These are phyloP conservation scores for Penicillium freii DNA, from an alignment of 2,329 filamentous ascomycete species.

Conservation along the genomic window DNA sequence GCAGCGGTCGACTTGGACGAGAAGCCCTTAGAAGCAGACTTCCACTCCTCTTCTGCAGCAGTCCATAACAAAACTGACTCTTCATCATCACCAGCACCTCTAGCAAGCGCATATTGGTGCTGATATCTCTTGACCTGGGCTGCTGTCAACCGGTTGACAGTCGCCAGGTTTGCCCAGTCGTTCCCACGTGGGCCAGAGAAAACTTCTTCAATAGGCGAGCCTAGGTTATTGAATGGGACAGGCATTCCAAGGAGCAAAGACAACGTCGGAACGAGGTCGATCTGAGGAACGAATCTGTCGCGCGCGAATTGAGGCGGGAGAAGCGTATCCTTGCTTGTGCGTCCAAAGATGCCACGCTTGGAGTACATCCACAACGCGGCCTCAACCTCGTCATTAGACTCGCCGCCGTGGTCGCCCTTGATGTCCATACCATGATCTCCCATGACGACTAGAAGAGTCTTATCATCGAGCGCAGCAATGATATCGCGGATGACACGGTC, in stretches of 20 bases:
- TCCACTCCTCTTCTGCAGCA: constrained; percentile 56
- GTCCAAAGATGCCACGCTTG: constrained; percentile 78
- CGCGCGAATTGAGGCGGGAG: constrained; percentile 68
- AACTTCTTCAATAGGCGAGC: constrained; percentile 88
- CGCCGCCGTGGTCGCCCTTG: constrained; percentile 97
- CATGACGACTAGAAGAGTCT: constrained; percentile 90
- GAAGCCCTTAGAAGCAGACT: constrained; percentile 43
- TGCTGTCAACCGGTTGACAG: constrained; percentile 72
- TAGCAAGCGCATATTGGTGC: constrained; percentile 71
- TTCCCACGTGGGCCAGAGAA: constrained; percentile 70
- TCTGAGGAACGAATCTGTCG: constrained; percentile 71
- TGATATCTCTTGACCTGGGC: constrained; percentile 91
- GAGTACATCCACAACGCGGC: constrained; percentile 99
- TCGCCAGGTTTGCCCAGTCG: constrained; percentile 73
- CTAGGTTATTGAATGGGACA: constrained; percentile 94
- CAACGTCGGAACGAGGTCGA: constrained; percentile 91
- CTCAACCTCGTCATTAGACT: constrained; percentile 93
- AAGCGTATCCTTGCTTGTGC: constrained; percentile 60
- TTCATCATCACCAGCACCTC: constrained; percentile 63
- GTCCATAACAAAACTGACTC: constrained; percentile 60
- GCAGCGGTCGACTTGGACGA: constrained; percentile 40
- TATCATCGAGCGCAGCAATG: constrained; percentile 70
- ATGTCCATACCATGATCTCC: constrained; percentile 99
- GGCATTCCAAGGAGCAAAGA: constrained; percentile 84
- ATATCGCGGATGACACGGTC: constrained; percentile 72